Evolutionary conservation across 2,329 filamentous ascomycete species (phyloP), one percentile per base, ranked within the genome.

Genomic region (Dothistroma pini): DNA sequence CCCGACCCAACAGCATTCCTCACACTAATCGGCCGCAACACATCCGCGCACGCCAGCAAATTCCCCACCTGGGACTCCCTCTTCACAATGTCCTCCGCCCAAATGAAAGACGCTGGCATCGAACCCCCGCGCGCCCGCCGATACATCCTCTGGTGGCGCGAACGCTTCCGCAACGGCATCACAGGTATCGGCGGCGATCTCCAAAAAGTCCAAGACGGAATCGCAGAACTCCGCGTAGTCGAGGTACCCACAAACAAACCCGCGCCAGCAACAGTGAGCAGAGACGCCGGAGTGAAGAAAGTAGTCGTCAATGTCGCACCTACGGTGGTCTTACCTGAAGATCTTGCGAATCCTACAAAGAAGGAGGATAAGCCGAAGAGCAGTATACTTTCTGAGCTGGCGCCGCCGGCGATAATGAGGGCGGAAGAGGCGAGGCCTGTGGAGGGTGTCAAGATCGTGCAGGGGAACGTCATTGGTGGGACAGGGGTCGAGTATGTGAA

Each of bases 1-100:
- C 93, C 93, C 34, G 88, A 97, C 74, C 86, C 91, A 47, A 75
- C 83, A 69, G 95, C 93, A 16, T 96, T 99, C 77, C 87, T 97
- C 64, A 91, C 85, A 38, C 82, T 97, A 62, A 97, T 97, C 77
- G 95, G 95, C 69, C 93, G 95, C 65, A 88, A 88, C 69, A 86
- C 97, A 70, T 87, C 84, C 71, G 86, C 89, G 72, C 91, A 97
- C 79, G 85, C 89, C 54, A 82, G 85, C 77, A 97, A 97, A 77
- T 91, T 99, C 70, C 86, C 90, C 2, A 88, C 89, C 11, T 97
- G 95, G 95, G 89, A 95, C 57, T 85, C 90, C 6, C 86, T 99
- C 51, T 97, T 97, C 83, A 87, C 87, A 51, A 82, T 95, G 66
- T 87, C 86, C 22, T 91, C 90, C 19, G 75, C 82, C 50, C 87